Conservation (phyloP, 768 basidiomycete genomes). For the Lentinus tigrinus region DNA sequence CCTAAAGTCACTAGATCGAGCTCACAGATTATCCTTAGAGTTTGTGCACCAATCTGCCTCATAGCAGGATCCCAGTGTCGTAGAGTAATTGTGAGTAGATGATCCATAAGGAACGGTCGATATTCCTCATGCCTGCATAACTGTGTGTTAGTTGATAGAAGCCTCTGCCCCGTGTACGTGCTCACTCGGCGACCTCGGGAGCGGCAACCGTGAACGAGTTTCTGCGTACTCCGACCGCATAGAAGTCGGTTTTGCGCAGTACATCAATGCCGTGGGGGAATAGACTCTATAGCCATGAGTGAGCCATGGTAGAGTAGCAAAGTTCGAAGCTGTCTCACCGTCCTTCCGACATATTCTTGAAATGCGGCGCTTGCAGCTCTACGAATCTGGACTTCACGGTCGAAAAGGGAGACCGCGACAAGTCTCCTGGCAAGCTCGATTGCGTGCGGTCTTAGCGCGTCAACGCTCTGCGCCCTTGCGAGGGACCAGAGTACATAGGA, state of each 20-base stretch:
- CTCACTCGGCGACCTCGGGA: constrained; percentile 84
- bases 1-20: constrained; percentile 56
- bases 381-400: constrained; percentile 92
- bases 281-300: constrained; percentile 52
- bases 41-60: constrained; percentile 74
- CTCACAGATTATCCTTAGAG: constrained; percentile 67
- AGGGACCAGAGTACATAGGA: constrained; percentile 95
- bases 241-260: constrained; percentile 90
- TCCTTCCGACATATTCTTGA: constrained; percentile 94
- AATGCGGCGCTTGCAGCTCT: constrained; percentile 96
- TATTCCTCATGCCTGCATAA: constrained; percentile 73
- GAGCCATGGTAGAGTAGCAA: background rate
- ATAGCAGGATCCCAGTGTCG: constrained; percentile 89
- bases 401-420: constrained; percentile 80
- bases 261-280: constrained; percentile 96
- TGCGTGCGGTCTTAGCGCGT: constrained; percentile 60
- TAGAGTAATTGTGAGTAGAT: constrained; percentile 70
- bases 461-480: constrained; percentile 70
- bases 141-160: background rate
- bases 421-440: constrained; percentile 65
- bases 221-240: constrained; percentile 81
- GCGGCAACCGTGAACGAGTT: constrained; percentile 86
- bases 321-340: constrained; percentile 49
- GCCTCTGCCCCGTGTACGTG: constrained; percentile 15
- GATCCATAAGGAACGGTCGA: constrained; percentile 62